phyloP scores from a whole-genome alignment of 345 rosid species.

The Garcia nutans region DNA sequence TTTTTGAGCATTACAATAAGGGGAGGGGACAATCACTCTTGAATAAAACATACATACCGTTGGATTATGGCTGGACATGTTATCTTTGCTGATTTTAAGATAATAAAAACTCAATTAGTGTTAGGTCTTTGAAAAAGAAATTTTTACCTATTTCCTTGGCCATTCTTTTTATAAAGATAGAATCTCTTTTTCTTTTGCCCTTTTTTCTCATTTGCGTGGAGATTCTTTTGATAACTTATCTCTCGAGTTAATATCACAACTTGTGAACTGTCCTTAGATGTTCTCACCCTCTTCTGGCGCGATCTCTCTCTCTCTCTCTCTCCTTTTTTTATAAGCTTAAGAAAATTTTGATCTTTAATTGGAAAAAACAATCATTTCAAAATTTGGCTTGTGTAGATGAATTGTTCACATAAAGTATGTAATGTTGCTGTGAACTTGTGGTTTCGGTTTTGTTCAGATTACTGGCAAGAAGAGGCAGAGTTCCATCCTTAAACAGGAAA shows the following conservation, averaged over 20 bases:
- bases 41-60: too few relatives aligned
- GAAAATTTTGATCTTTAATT: not conserved
- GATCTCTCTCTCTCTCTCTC: too few relatives aligned
- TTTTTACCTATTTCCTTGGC: not conserved
- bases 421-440: not conserved
- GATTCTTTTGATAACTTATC: too few relatives aligned
- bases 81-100: too few relatives aligned
- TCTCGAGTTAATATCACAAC: too few relatives aligned
- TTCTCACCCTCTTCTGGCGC: not conserved
- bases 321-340: not conserved
- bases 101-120: not conserved
- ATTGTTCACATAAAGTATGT: too few relatives aligned
- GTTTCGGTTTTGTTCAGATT: conserved; percentile 13
- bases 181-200: not conserved
- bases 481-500: not conserved
- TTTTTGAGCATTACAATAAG: too few relatives aligned
- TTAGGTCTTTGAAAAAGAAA: not conserved
- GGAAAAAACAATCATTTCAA: too few relatives aligned
- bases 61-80: too few relatives aligned
- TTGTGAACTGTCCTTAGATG: not conserved
- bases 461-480: not conserved
- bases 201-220: not conserved
- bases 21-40: too few relatives aligned
- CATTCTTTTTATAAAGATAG: not conserved
- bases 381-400: too few relatives aligned